These are phyloP conservation scores for Rhytidiadelphus loreus DNA, from an alignment of 225 moss, liverwort and hornwort species.

Conservation along the genomic window DNA sequence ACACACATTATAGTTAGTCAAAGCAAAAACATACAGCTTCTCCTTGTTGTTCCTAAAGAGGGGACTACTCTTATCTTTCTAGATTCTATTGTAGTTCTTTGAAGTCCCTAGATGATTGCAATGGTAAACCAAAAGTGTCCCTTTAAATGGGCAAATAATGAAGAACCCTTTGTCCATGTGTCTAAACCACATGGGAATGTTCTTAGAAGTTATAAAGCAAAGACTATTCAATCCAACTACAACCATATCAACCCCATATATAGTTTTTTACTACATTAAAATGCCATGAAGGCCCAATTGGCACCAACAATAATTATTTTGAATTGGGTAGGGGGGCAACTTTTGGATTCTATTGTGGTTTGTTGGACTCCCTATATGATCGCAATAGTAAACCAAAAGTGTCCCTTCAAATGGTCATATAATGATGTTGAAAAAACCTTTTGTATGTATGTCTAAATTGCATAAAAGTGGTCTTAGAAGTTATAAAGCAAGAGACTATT, in stretches of 20 bases:
- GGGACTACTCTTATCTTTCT: not conserved
- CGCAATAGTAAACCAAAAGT: too few relatives aligned
- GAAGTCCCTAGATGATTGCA: fast-evolving
- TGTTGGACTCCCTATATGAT: too few relatives aligned
- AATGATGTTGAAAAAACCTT: too few relatives aligned
- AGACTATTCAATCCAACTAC: not conserved
- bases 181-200: fast-evolving
- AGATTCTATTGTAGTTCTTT: not conserved
- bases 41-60: not conserved
- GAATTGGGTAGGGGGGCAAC: too few relatives aligned
- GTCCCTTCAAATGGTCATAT: too few relatives aligned
- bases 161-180: not conserved
- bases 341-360: too few relatives aligned
- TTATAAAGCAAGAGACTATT: too few relatives aligned
- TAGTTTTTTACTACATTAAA: not conserved
- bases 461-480: too few relatives aligned
- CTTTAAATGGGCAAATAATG: too few relatives aligned
- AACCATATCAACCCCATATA: fast-evolving
- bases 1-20: not conserved
- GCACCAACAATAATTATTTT: fast-evolving
- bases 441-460: too few relatives aligned
- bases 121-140: not conserved
- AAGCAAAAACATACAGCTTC: not conserved
- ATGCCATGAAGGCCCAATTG: not conserved
- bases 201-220: not conserved